Evolutionary conservation across 768 basidiomycete species (phyloP).

Genomic region (Agaricus sinodeliciosus): DNA sequence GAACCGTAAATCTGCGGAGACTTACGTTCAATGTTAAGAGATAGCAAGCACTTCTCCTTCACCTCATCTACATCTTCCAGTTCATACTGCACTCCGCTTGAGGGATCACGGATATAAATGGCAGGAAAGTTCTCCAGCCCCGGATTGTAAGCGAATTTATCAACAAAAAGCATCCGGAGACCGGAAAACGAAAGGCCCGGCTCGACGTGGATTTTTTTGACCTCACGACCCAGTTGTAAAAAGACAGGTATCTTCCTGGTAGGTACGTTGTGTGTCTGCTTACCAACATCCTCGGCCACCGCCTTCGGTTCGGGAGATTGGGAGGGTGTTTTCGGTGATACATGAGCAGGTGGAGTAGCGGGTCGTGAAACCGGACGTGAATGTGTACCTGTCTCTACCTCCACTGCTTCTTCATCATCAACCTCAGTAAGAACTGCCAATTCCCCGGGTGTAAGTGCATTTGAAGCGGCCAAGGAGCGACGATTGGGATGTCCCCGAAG

Average conservation of each 20-base stretch:
- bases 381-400: constrained; percentile 16
- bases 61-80: constrained; percentile 93
- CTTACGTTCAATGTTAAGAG: constrained; percentile 95
- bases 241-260: constrained; percentile 62
- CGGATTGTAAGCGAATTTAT: constrained; percentile 91
- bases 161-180: constrained; percentile 84
- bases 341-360: constrained; percentile 37
- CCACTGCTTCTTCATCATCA: constrained; percentile 48
- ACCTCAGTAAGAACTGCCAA: constrained; percentile 70
- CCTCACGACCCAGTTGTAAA: constrained; percentile 84
- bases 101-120: constrained; percentile 91
- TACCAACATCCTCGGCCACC: constrained; percentile 4
- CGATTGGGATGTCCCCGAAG: constrained; percentile 49
- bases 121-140: constrained; percentile 91
- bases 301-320: constrained; percentile 31
- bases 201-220: constrained; percentile 79
- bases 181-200: constrained; percentile 64
- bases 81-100: constrained; percentile 91
- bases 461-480: constrained; percentile 58
- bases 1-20: constrained; percentile 16
- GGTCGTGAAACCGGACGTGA: constrained; percentile 24
- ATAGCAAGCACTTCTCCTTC: constrained; percentile 80
- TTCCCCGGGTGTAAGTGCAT: constrained; percentile 61
- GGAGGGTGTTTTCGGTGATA: constrained; percentile 38
- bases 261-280: constrained; percentile 10